These are phyloP conservation scores for Aureobasidium melanogenum DNA, from an alignment of 2,329 filamentous ascomycete genomes.

Conservation along the genomic window DNA sequence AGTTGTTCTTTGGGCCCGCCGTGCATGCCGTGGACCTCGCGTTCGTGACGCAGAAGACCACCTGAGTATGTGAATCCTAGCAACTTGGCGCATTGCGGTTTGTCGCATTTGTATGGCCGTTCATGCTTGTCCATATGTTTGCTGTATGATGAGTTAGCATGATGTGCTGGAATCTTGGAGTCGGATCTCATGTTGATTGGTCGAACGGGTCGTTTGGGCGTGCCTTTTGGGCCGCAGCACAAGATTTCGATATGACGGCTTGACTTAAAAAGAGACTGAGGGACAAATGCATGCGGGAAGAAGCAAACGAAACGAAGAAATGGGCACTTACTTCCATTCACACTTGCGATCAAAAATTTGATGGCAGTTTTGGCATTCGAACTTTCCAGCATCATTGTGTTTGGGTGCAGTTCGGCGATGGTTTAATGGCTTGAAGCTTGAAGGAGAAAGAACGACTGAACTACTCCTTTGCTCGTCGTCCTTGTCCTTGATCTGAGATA, in stretches of 20 bases:
- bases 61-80: slow-evolving; percentile 94
- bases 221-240: neutral
- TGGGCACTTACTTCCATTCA: slow-evolving; percentile 75
- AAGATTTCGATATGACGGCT: neutral
- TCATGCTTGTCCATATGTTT: slow-evolving; percentile 99
- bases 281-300: too few relatives aligned
- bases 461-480: neutral
- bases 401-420: slow-evolving; percentile 1
- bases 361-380: slow-evolving; percentile 4
- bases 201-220: neutral
- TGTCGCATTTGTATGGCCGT: slow-evolving; percentile 77
- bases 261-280: neutral
- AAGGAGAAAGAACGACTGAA: neutral
- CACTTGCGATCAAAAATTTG: slow-evolving; percentile 67
- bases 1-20: slow-evolving; percentile 80
- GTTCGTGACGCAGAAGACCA: slow-evolving; percentile 78
- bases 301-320: neutral
- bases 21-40: slow-evolving; percentile 87
- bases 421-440: neutral
- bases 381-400: slow-evolving; percentile 1
- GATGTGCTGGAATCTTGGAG: neutral
- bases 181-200: neutral
- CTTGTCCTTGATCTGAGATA: neutral
- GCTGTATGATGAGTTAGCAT: slow-evolving; percentile 38
- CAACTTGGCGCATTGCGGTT: slow-evolving; percentile 79